A percentile compares a stretch with the other conserved stretches of the same genome.
Conservation (phyloP, 805 yeast genomes). For the Dipodascus geniculatus region DNA sequence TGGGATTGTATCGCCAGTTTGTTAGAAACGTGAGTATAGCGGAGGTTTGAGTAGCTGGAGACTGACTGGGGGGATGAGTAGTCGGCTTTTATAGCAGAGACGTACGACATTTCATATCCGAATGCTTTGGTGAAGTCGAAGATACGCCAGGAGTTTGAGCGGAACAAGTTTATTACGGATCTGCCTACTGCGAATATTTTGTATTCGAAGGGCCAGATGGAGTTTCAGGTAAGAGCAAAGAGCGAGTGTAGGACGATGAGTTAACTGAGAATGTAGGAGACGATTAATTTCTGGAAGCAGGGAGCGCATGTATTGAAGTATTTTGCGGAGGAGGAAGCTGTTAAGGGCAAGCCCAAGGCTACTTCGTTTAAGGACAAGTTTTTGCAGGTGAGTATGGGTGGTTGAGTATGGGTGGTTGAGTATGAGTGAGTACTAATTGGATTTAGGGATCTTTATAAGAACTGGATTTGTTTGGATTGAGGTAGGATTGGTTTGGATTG, state of each 20-base stretch:
- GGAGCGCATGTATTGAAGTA: slow-evolving; percentile 73
- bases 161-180: slow-evolving; percentile 64
- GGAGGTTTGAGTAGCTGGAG: no score
- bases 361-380: slow-evolving; percentile 62
- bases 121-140: slow-evolving; percentile 69
- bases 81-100: slow-evolving; percentile 32
- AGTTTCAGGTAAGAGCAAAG: slow-evolving; percentile 53
- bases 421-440: no score
- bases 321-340: slow-evolving; percentile 54
- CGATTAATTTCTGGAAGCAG: slow-evolving; percentile 85
- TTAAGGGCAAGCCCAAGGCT: slow-evolving; percentile 39
- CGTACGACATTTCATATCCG: slow-evolving; percentile 41
- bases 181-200: slow-evolving; percentile 55
- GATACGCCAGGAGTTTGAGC: slow-evolving; percentile 81
- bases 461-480: no score
- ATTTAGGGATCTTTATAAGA: no score
- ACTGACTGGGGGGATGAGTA: slow-evolving; percentile 4
- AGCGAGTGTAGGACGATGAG: not conserved
- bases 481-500: no score
- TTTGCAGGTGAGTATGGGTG: slow-evolving; percentile 21
- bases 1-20: slow-evolving; percentile 62
- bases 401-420: no score
- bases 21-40: slow-evolving; percentile 32
- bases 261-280: slow-evolving; percentile 29
- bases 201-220: slow-evolving; percentile 79